A percentile compares a stretch with the other conserved stretches of the same genome.
Evolutionary conservation across 1,284 basidiomycete species (phyloP).

Genomic region (Naganishia sp.): DNA sequence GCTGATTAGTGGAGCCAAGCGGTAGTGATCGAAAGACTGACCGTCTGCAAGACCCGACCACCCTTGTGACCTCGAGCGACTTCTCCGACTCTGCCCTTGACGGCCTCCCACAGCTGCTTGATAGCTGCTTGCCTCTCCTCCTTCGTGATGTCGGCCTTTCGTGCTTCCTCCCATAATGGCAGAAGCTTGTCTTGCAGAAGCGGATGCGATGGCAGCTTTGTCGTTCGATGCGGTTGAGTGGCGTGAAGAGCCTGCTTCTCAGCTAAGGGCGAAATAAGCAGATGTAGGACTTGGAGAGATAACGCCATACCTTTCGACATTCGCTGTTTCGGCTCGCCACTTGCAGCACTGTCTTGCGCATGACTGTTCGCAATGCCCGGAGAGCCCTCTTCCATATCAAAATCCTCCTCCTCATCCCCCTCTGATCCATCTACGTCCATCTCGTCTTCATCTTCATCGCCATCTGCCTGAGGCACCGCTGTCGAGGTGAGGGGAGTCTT

Average conservation of each 20-base stretch:
- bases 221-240: conserved; percentile 58
- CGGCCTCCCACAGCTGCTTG: conserved; percentile 67
- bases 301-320: conserved; percentile 33
- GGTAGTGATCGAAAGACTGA: conserved; percentile 38
- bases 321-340: conserved; percentile 31
- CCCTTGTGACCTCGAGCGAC: conserved; percentile 87
- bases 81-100: conserved; percentile 76
- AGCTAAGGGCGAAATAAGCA: conserved; percentile 40
- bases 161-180: conserved; percentile 75
- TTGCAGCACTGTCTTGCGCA: conserved; percentile 29
- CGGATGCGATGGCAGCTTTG: conserved; percentile 74
- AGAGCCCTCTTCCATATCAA: conserved; percentile 33
- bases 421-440: conserved; percentile 37
- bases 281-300: no score
- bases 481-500: conserved; percentile 10
- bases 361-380: conserved; percentile 11
- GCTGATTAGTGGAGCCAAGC: not conserved
- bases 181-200: conserved; percentile 67
- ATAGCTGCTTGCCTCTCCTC: conserved; percentile 74
- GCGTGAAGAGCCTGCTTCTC: conserved; percentile 50
- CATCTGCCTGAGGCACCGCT: not conserved
- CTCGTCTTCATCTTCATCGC: conserved; percentile 38
- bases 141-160: conserved; percentile 69
- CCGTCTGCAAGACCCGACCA: conserved; percentile 79
- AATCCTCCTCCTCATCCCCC: conserved; percentile 39